phyloP scores from a whole-genome alignment of 768 basidiomycete genomes.

The Galerina marginata region DNA sequence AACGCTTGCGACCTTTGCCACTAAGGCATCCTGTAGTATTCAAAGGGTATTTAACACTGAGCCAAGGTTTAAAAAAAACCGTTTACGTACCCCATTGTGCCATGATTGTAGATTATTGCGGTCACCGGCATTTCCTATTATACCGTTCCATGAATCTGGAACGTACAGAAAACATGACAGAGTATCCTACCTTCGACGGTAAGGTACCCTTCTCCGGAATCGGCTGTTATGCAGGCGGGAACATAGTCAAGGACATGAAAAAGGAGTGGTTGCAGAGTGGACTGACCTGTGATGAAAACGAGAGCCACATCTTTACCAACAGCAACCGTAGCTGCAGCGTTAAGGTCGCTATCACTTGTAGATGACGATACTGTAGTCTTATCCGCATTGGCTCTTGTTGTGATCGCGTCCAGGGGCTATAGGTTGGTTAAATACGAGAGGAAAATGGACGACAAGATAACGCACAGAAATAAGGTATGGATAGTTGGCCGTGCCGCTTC shows the following conservation, averaged over 20 bases:
- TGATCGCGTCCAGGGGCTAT: slow-evolving; percentile 53
- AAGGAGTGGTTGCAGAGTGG: neutral
- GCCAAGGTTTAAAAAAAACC: neutral
- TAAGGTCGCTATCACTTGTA: slow-evolving; percentile 55
- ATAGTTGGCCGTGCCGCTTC: slow-evolving; percentile 46
- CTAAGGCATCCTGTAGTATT: slow-evolving; percentile 44
- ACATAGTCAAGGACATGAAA: neutral
- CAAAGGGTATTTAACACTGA: neutral
- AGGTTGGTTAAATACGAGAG: neutral
- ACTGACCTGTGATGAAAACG: slow-evolving; percentile 56
- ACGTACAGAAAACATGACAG: neutral
- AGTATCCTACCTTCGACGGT: slow-evolving; percentile 43
- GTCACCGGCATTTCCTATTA: slow-evolving; percentile 56
- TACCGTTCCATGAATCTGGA: too few relatives aligned
- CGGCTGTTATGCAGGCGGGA: slow-evolving; percentile 25
- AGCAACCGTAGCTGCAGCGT: slow-evolving; percentile 47
- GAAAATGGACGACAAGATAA: neutral
- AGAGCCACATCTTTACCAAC: slow-evolving; percentile 53
- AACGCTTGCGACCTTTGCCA: slow-evolving; percentile 55
- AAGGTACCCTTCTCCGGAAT: slow-evolving; percentile 50
- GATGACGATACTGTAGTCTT: slow-evolving; percentile 51
- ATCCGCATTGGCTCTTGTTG: slow-evolving; percentile 40
- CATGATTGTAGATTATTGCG: slow-evolving; percentile 55
- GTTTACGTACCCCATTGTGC: slow-evolving; percentile 48
- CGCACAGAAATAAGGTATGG: slow-evolving; percentile 37